phyloP scores from a whole-genome alignment of 2,329 filamentous ascomycete genomes.

The Trichoderma sp. region DNA sequence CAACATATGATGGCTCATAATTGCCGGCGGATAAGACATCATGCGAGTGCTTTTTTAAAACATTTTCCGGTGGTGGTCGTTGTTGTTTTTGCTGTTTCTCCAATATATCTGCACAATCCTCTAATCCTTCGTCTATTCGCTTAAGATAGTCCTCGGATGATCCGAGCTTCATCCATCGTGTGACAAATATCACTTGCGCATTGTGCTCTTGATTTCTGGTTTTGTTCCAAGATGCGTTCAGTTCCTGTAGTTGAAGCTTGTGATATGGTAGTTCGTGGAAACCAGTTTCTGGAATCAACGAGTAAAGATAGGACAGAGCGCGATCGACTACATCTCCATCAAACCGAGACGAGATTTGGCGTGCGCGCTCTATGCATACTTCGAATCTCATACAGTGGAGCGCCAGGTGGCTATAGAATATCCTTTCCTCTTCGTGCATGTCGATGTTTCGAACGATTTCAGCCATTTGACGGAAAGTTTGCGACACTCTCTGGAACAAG shows the following conservation, averaged over 20 bases:
- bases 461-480: background rate
- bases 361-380: background rate
- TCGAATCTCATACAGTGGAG: background rate
- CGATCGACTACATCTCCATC: background rate
- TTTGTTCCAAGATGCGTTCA: background rate
- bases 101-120: background rate
- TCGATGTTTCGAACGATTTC: background rate
- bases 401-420: background rate
- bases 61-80: background rate
- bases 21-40: background rate
- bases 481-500: background rate
- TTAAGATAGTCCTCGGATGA: background rate
- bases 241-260: background rate
- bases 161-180: background rate
- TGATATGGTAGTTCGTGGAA: background rate
- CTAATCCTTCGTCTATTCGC: background rate
- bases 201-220: background rate
- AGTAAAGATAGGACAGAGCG: background rate
- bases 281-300: background rate
- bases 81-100: background rate
- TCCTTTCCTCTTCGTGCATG: background rate
- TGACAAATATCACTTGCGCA: background rate
- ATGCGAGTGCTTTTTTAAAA: background rate
- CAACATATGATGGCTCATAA: background rate
- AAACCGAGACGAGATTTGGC: background rate